Conservation (phyloP, 352 stramenopile genomes). For the Phytophthora sansomeana region DNA sequence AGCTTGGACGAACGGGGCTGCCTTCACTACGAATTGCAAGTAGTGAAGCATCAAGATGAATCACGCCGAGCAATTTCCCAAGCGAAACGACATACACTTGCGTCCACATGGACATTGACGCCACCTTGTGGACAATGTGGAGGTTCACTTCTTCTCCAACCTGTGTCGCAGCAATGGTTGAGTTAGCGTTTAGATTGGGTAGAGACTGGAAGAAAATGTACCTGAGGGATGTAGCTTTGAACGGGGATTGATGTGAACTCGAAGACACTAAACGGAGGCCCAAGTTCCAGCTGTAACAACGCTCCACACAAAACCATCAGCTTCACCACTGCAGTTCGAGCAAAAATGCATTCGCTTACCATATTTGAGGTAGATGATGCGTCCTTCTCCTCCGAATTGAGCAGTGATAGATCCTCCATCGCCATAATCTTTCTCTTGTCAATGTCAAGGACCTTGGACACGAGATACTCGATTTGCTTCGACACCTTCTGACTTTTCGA, state of each 20-base stretch:
- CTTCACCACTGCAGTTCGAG: not conserved
- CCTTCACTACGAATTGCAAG: slow-evolving; percentile 12
- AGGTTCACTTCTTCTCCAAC: slow-evolving; percentile 82
- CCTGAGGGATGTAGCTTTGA: slow-evolving; percentile 79
- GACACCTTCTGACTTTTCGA: slow-evolving; percentile 56
- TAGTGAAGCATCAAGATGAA: slow-evolving; percentile 74
- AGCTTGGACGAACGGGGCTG: slow-evolving; percentile 11
- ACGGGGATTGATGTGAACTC: slow-evolving; percentile 80
- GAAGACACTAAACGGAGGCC: slow-evolving; percentile 72
- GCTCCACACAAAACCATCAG: no score
- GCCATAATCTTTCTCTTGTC: slow-evolving; percentile 73
- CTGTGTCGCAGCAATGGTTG: slow-evolving; percentile 8
- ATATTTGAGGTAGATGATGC: slow-evolving; percentile 49
- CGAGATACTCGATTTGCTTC: slow-evolving; percentile 72
- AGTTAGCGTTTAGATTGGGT: not conserved
- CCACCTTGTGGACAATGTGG: slow-evolving; percentile 77
- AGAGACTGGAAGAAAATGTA: not conserved
- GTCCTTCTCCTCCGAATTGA: slow-evolving; percentile 77
- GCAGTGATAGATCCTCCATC: slow-evolving; percentile 72
- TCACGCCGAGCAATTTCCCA: slow-evolving; percentile 71
- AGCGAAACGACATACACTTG: slow-evolving; percentile 84
- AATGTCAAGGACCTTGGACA: slow-evolving; percentile 71
- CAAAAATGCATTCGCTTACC: slow-evolving; percentile 34
- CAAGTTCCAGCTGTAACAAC: slow-evolving; percentile 61
- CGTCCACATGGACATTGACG: slow-evolving; percentile 86